A percentile compares a stretch with the other conserved stretches of the same genome.
Evolutionary conservation across 768 basidiomycete genomes (phyloP).

Genomic region (Termitomyces sp.): DNA sequence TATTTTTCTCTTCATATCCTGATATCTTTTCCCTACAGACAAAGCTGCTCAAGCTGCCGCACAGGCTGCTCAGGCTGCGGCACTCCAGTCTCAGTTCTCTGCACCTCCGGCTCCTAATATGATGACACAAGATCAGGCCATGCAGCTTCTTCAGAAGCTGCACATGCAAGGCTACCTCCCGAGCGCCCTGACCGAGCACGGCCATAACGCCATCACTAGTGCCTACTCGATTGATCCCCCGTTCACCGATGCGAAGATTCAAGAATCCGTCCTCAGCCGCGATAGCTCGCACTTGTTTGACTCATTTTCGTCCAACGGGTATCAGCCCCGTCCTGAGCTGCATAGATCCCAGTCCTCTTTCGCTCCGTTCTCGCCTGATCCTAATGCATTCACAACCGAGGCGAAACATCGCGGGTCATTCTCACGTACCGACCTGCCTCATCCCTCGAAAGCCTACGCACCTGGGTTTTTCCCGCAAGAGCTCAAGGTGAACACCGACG

Average conservation of each 20-base stretch:
- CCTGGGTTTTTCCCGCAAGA: conserved; percentile 49
- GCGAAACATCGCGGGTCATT: conserved; percentile 33
- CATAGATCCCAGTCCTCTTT: conserved; percentile 44
- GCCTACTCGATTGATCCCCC: conserved; percentile 5
- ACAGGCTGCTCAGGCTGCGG: conserved; percentile 74
- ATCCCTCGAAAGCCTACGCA: conserved; percentile 47
- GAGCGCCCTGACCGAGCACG: conserved; percentile 9
- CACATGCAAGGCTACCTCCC: conserved; percentile 36
- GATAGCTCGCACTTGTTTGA: conserved; percentile 16
- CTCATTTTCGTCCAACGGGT: conserved; percentile 18
- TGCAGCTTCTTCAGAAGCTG: conserved; percentile 59
- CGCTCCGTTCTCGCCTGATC: conserved; percentile 80
- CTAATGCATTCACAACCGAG: conserved; percentile 42
- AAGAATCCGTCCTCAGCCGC: conserved; percentile 17
- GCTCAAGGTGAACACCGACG: conserved; percentile 26
- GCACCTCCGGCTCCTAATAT: conserved; percentile 21
- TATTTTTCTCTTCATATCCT: background rate
- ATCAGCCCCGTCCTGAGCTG: conserved; percentile 28
- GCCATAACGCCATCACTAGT: conserved; percentile 7
- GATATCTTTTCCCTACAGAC: conserved; percentile 39
- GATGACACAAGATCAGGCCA: conserved; percentile 60
- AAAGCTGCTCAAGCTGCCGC: conserved; percentile 91
- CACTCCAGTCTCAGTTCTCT: conserved; percentile 46
- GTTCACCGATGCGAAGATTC: conserved; percentile 15
- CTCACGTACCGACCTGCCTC: conserved; percentile 41